Percentiles rank a stretch among this genome's conserved stretches.
Evolutionary conservation across 1,284 basidiomycete species (phyloP).

Genomic region (Cryptococcus sp.): DNA sequence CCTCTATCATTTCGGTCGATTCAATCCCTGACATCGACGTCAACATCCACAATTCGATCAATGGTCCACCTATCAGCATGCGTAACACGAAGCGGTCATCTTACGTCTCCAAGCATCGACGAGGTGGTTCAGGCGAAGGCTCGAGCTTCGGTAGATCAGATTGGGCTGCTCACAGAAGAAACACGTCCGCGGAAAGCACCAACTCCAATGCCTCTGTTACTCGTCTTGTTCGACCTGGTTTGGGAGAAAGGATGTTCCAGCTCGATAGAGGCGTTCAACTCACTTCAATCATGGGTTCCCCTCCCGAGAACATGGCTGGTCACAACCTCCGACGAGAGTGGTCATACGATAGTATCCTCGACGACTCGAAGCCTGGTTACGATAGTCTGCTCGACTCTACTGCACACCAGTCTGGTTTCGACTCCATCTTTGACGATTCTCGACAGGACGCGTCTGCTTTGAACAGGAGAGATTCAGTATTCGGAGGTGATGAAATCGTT

Average conservation of each 20-base stretch:
- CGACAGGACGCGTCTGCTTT: constrained; percentile 37
- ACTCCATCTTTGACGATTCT: not conserved
- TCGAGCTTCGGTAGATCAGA: constrained; percentile 57
- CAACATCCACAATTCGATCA: constrained; percentile 4
- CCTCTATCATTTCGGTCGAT: constrained; percentile 52
- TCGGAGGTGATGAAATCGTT: constrained; percentile 47
- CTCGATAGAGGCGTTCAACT: constrained; percentile 59
- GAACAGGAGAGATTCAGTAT: constrained; percentile 55
- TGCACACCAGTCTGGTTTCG: not conserved
- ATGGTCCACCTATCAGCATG: constrained; percentile 60
- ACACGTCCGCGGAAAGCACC: constrained; percentile 59
- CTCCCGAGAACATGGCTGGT: constrained; percentile 43
- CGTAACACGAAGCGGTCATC: constrained; percentile 54
- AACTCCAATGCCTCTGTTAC: constrained; percentile 60
- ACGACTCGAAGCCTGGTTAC: constrained; percentile 6
- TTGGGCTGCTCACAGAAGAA: constrained; percentile 61
- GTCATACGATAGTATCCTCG: constrained; percentile 37
- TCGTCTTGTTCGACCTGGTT: constrained; percentile 62
- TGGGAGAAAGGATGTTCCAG: constrained; percentile 86
- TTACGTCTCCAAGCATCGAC: constrained; percentile 42
- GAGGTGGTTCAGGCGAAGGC: constrained; percentile 55
- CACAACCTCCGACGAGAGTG: constrained; percentile 13
- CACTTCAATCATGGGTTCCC: constrained; percentile 64
- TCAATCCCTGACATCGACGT: constrained; percentile 49
- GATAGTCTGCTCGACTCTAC: not conserved